phyloP scores from a whole-genome alignment of 2,329 filamentous ascomycete species.

The Septoria petroselini region DNA sequence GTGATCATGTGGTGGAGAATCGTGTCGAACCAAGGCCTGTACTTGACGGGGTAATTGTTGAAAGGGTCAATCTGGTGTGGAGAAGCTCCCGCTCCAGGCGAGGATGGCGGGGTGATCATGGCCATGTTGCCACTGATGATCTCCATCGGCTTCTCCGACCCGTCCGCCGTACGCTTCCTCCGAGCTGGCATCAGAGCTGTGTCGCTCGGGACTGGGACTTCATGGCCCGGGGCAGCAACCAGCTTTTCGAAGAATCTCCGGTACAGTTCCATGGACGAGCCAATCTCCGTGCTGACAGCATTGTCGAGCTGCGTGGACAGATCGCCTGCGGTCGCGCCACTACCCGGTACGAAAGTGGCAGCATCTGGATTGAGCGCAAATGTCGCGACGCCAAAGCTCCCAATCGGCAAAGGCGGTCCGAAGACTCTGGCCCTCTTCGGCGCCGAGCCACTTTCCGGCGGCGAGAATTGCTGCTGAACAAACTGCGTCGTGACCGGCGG shows the following conservation, averaged over 20 bases:
- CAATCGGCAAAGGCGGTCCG: constrained; percentile 11
- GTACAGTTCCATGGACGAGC: constrained; percentile 3
- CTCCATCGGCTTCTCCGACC: constrained; percentile 20
- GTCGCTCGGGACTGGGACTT: not conserved
- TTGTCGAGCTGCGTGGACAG: constrained; percentile 11
- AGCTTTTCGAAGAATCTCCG: constrained; percentile 5
- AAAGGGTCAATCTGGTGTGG: constrained; percentile 31
- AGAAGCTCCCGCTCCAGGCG: constrained; percentile 17
- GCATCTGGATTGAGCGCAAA: constrained; percentile 15
- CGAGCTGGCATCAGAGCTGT: constrained; percentile 10
- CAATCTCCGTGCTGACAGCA: constrained; percentile 2
- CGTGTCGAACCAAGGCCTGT: constrained; percentile 33
- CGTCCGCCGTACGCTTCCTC: constrained; percentile 26
- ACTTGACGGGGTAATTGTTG: constrained; percentile 35
- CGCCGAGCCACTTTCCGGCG: constrained; percentile 1
- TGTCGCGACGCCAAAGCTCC: not conserved
- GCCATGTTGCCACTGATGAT: constrained; percentile 16
- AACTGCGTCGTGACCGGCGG: not conserved
- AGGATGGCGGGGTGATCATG: constrained; percentile 25
- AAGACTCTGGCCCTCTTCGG: constrained; percentile 13
- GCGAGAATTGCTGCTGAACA: constrained; percentile 7
- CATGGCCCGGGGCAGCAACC: not conserved
- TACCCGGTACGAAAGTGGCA: constrained; percentile 8
- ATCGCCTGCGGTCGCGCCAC: constrained; percentile 7
- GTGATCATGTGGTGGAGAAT: constrained; percentile 38